Conservation (phyloP, 2,329 filamentous ascomycete species). For the Nakataea oryzae region DNA sequence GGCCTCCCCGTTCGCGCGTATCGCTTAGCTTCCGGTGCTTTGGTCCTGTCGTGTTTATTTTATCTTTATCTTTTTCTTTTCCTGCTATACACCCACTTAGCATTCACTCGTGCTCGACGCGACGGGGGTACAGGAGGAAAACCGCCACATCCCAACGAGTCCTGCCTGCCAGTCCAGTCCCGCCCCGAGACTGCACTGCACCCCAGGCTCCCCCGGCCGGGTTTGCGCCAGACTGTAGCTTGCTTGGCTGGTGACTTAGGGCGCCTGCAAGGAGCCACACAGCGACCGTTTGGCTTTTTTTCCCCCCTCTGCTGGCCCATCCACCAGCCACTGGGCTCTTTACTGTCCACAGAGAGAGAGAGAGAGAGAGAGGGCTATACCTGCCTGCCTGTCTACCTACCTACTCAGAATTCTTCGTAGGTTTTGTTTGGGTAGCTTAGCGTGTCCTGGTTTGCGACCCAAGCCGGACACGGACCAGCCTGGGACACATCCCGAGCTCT, state of each 20-base stretch:
- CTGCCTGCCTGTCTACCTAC: no score
- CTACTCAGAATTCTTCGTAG: neutral
- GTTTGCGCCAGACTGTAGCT: neutral
- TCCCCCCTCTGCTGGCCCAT: neutral
- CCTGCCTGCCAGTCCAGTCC: neutral
- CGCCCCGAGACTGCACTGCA: no score
- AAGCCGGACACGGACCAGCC: neutral
- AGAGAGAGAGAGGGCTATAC: no score
- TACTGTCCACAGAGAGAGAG: no score
- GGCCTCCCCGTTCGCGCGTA: neutral
- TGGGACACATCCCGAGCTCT: neutral
- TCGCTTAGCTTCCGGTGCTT: neutral
- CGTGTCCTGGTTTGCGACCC: neutral
- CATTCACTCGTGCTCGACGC: neutral
- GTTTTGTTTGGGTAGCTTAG: neutral
- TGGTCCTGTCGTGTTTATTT: neutral
- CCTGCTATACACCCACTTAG: neutral
- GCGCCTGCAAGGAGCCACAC: neutral
- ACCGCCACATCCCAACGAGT: neutral
- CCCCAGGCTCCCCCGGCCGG: no score
- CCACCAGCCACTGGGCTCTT: neutral
- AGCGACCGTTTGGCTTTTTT: neutral
- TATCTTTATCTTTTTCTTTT: neutral
- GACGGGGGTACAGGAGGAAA: neutral
- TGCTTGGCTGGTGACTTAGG: neutral